phyloP scores from a whole-genome alignment of 805 yeast genomes.

The Wickerhamiella spandovensis region DNA sequence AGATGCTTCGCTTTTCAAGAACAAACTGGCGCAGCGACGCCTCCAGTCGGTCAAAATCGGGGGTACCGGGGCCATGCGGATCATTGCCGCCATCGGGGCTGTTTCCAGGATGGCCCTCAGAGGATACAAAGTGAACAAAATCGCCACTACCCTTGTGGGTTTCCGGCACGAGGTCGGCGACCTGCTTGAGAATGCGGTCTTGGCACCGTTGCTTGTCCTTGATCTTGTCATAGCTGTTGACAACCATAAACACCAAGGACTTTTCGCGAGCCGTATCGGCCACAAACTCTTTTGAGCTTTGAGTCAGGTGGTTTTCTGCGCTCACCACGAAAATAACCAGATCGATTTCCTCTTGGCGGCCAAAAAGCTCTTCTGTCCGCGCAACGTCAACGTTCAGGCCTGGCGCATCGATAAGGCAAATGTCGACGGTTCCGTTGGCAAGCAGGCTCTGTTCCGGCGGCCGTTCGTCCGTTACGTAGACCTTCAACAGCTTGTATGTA shows the following conservation, averaged over 20 bases:
- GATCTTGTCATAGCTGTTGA: conserved; percentile 82
- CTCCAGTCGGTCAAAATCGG: conserved; percentile 64
- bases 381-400: conserved; percentile 88
- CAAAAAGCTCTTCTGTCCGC: conserved; percentile 88
- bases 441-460: conserved; percentile 55
- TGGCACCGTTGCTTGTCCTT: conserved; percentile 69
- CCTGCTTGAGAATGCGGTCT: conserved; percentile 67
- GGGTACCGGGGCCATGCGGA: conserved; percentile 19
- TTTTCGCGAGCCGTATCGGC: conserved; percentile 83
- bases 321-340: conserved; percentile 90
- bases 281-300: conserved; percentile 88
- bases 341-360: conserved; percentile 95
- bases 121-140: conserved; percentile 84
- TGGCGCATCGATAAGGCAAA: conserved; percentile 90
- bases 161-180: conserved; percentile 74
- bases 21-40: conserved; percentile 75
- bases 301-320: conserved; percentile 90
- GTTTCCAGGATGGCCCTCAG: conserved; percentile 29
- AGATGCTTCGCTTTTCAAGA: conserved; percentile 73
- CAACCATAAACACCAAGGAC: conserved; percentile 84
- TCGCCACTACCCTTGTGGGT: conserved; percentile 80
- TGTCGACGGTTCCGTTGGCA: conserved; percentile 83
- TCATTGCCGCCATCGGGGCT: conserved; percentile 20
- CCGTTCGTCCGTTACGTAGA: conserved; percentile 68
- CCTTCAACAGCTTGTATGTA: conserved; percentile 55